A percentile compares a stretch with the other conserved stretches of the same genome.
These are phyloP conservation scores for Beauveria australis DNA, from an alignment of 2,329 filamentous ascomycete genomes.

Conservation along the genomic window DNA sequence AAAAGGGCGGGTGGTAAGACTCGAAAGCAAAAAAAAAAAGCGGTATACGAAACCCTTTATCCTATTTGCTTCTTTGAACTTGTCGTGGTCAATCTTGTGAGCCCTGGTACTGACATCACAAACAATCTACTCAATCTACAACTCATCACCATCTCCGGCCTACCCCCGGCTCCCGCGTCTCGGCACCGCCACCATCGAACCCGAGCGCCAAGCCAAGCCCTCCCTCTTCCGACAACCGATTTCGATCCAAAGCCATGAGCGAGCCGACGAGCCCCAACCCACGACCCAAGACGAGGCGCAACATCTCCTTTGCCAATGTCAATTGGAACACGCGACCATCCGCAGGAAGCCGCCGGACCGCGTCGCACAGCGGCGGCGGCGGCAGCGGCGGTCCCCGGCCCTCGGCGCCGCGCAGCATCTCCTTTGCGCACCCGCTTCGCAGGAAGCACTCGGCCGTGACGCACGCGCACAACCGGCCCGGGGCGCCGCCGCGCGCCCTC, in stretches of 20 bases:
- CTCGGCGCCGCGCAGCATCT: not conserved
- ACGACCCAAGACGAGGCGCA: slow-evolving; percentile 9
- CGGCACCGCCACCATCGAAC: not conserved
- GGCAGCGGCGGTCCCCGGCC: not conserved
- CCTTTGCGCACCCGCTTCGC: slow-evolving; percentile 8
- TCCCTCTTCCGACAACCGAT: too few species aligned
- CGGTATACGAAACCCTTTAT: not conserved
- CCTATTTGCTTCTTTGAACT: not conserved
- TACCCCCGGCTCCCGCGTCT: not conserved
- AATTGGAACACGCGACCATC: not conserved
- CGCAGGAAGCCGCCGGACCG: not conserved
- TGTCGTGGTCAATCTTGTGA: not conserved
- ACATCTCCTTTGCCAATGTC: slow-evolving; percentile 7
- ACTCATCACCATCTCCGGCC: not conserved
- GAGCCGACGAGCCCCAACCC: not conserved
- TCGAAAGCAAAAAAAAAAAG: not conserved
- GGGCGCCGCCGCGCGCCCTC: not conserved
- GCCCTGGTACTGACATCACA: too few species aligned
- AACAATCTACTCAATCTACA: too few species aligned
- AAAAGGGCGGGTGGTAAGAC: not conserved
- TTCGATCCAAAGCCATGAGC: not conserved
- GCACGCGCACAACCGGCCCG: not conserved
- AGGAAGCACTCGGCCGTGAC: not conserved
- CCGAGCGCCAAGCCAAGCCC: not conserved
- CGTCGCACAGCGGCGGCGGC: not conserved